Evolutionary conservation across 164 flowering plant genomes (phyloP), one percentile per base, ranked within the genome.

Genomic region (Aristolochia californica): DNA sequence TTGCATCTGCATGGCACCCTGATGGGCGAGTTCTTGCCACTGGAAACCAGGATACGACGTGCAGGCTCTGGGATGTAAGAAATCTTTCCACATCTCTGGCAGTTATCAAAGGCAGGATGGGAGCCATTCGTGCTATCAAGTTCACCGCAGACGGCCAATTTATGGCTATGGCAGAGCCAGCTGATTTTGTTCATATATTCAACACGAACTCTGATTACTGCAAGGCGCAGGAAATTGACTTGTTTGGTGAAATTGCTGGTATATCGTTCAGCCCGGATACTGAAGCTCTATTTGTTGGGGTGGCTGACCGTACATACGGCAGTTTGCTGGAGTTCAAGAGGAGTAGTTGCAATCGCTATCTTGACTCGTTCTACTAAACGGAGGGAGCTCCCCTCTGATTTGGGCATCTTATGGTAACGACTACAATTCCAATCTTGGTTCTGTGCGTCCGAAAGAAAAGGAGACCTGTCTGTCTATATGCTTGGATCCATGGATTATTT

Each of bases 1-100:
- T 91, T 70, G 48, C 98, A 5, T 91, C 98, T 5, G 96, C 96
- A 1, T 91, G 98, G 98, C 95, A 88, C 66, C 98, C 95, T 0
- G 78, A 83, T 71, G 96, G 98, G 16, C 63, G 58, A 16, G 77
- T 82, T 21, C 67, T 91, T 53, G 98, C 98, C 2, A 88, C 98
- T 26, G 96, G 98, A 23, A 91, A 85, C 63, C 98, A 91, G 58
- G 96, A 91, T 71, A 88, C 80, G 2, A 87, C 98, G 0, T 91
- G 98, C 77, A 72, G 98, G 62, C 70, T 91, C 18, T 91, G 98
- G 96, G 98, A 91, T 63, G 70, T 87, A 44, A 75, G 98, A 63
- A 91, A 91, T 56, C 60, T 73, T 5, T 87, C 89, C 2, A 26
- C 77, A 62, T 85, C 93, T 23, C n/a, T 87, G 12, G 70, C 75